Conservation (phyloP, 495 filamentous ascomycete species). For the Corynascus novoguineensis region DNA sequence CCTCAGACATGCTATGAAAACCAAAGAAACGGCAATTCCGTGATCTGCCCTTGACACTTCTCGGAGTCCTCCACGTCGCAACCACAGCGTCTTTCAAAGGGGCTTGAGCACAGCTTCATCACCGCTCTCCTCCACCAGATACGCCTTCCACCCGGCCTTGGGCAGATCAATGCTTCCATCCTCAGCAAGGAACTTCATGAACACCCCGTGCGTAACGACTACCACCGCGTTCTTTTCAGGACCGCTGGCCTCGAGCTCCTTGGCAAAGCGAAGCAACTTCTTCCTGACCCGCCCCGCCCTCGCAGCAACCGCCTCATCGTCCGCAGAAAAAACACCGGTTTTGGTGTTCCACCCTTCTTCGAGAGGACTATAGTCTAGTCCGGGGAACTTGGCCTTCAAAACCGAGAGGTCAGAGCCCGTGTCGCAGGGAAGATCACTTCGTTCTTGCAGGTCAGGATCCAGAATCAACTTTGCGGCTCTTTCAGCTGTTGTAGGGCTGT, state of each 20-base stretch:
- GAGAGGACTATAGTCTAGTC: neutral
- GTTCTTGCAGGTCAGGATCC: constrained; percentile 32
- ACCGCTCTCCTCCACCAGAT: constrained; percentile 4
- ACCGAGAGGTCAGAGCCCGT: constrained; percentile 25
- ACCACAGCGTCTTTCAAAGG: too few relatives aligned
- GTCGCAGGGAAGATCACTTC: constrained; percentile 37
- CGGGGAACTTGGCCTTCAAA: constrained; percentile 18
- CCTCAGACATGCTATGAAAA: too few relatives aligned
- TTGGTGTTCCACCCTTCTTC: constrained; percentile 19
- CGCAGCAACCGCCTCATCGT: constrained; percentile 16
- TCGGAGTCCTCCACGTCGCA: too few relatives aligned
- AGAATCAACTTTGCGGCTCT: constrained; percentile 17
- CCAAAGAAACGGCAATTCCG: too few relatives aligned
- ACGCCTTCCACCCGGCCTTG: constrained; percentile 30
- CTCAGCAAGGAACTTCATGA: constrained; percentile 30
- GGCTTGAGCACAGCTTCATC: neutral
- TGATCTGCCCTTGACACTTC: too few relatives aligned
- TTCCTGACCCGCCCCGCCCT: constrained; percentile 15
- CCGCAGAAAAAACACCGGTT: constrained; percentile 17
- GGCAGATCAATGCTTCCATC: constrained; percentile 27
- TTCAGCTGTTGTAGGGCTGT: too few relatives aligned
- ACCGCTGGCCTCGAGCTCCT: constrained; percentile 1
- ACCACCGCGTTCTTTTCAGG: constrained; percentile 15
- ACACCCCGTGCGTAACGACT: constrained; percentile 31
- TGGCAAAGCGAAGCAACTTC: constrained; percentile 4